Percentiles rank a stretch among this genome's conserved stretches.
Conservation (phyloP, 108 stramenopile genomes). For the Pseudonitzschia multiseries region DNA sequence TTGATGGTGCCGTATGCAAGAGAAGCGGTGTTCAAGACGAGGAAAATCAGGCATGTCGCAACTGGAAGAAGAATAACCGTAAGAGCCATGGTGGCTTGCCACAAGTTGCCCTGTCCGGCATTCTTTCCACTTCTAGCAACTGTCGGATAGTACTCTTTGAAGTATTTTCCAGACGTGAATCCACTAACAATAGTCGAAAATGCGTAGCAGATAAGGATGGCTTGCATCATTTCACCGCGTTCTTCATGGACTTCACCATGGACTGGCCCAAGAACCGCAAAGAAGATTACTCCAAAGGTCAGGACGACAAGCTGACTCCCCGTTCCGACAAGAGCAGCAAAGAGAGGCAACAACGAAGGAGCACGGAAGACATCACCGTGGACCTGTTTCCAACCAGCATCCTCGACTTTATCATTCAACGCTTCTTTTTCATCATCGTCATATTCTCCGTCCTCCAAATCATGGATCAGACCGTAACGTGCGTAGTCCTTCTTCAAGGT, state of each 20-base stretch:
- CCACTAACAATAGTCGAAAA: constrained; percentile 90
- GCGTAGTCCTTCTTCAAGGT: constrained; percentile 96
- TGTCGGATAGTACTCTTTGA: constrained; percentile 89
- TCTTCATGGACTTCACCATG: constrained; percentile 97
- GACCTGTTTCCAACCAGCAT: constrained; percentile 98
- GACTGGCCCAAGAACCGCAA: constrained; percentile 88
- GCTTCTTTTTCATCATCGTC: constrained; percentile 75
- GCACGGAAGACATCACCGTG: constrained; percentile 98
- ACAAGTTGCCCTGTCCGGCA: constrained; percentile 44
- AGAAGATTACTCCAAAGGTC: constrained; percentile 90
- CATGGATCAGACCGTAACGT: constrained; percentile 82
- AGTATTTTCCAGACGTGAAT: constrained; percentile 86
- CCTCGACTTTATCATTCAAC: constrained; percentile 65
- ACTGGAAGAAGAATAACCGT: constrained; percentile 90
- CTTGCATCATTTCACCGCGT: constrained; percentile 90
- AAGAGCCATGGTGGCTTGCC: constrained; percentile 90
- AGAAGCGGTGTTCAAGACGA: constrained; percentile 80
- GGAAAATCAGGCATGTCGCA: constrained; percentile 60
- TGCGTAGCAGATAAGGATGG: constrained; percentile 88
- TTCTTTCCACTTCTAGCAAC: constrained; percentile 45
- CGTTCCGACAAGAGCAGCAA: constrained; percentile 91
- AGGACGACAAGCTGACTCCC: constrained; percentile 96
- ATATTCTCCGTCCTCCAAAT: constrained; percentile 63
- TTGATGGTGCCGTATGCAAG: constrained; percentile 88
- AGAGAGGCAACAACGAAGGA: constrained; percentile 77